Base-by-base conservation (phyloP, 805 yeast species). In the Yarrowia divulgata region DNA sequence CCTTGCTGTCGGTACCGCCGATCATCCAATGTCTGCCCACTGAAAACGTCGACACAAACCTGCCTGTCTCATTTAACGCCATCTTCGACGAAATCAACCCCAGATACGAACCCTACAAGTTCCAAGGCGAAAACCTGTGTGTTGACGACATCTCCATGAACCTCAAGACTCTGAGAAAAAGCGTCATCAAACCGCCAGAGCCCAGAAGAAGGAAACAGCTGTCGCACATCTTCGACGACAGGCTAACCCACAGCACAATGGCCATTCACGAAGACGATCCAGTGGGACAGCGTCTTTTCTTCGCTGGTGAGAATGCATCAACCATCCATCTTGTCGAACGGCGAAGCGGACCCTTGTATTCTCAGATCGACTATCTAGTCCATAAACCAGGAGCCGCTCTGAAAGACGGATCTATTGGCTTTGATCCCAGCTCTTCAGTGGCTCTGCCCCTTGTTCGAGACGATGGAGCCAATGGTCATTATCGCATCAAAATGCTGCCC, bases 201-300 rank as follows among this genome's bases (percentile, higher is more conserved):
- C 13, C 29, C 1, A 35, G 19, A 18, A 12, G 32, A n/a, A 42
- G 32, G 10, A 35, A 35, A 35, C 58, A 52, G n/a, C 10, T 35
- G 0, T 54, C 60, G 1, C 34, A 14, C 2, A 39, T 54, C 34
- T 19, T 54, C 8, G 60, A 54, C 45, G 35, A 54, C 12, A 37
- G 60, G 23, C 60, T 35, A 4, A n/a, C 8, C 3, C 34, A 54
- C 8, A 37, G 45, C n/a, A 8, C 29, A 4, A 19, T 54, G 45
- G 32, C 14, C 18, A 39, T 54, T 14, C 60, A 54, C 14, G 60
- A 54, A 39, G 60, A 54, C 32, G 45, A 39, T 54, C 60, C 60
- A 7, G 60, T 23, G 8, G 19, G 45, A 5, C 60, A 19, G 19
- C n/a, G 34, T 2, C 39, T 54, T 12, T 32, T 13, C 9, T 54